These are phyloP conservation scores for Yamadazyma laniorum DNA, from an alignment of 805 yeast genomes.

Conservation along the genomic window DNA sequence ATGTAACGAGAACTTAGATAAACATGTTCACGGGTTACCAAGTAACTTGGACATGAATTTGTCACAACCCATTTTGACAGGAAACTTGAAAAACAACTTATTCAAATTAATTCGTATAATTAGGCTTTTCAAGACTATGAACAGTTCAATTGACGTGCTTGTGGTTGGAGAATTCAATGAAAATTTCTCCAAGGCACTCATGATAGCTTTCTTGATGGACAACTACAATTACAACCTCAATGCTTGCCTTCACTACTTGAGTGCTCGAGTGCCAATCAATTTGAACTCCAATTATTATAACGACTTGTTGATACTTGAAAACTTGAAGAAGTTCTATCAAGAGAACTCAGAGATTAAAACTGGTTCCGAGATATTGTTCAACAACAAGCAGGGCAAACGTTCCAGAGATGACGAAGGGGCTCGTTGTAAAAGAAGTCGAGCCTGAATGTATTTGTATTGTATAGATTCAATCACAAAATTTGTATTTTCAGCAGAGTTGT, in stretches of 20 bases:
- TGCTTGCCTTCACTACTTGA: constrained; percentile 26
- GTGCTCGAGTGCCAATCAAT: constrained; percentile 13
- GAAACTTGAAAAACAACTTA: constrained; percentile 35
- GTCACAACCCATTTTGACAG: constrained; percentile 35
- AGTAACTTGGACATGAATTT: constrained; percentile 23
- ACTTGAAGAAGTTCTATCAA: constrained; percentile 34
- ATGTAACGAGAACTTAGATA: constrained; percentile 28
- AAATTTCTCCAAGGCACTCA: constrained; percentile 30
- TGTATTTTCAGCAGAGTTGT: too few species aligned
- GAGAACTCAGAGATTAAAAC: constrained; percentile 33
- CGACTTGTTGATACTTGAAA: constrained; percentile 38
- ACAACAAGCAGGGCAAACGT: constrained; percentile 22
- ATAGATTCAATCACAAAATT: constrained; percentile 1
- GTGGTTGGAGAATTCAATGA: constrained; percentile 28
- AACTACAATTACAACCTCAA: constrained; percentile 33
- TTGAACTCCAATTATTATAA: constrained; percentile 36
- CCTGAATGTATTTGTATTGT: constrained; percentile 3
- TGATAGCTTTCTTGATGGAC: constrained; percentile 41
- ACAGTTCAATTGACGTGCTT: constrained; percentile 29
- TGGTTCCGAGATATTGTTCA: constrained; percentile 16
- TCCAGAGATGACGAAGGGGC: constrained; percentile 22
- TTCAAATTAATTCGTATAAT: constrained; percentile 37
- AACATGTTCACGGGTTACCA: constrained; percentile 30
- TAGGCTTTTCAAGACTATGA: constrained; percentile 32
- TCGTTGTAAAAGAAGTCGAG: constrained; percentile 5